Conservation (phyloP, 352 stramenopile species). For the Pythium utonaiense region DNA sequence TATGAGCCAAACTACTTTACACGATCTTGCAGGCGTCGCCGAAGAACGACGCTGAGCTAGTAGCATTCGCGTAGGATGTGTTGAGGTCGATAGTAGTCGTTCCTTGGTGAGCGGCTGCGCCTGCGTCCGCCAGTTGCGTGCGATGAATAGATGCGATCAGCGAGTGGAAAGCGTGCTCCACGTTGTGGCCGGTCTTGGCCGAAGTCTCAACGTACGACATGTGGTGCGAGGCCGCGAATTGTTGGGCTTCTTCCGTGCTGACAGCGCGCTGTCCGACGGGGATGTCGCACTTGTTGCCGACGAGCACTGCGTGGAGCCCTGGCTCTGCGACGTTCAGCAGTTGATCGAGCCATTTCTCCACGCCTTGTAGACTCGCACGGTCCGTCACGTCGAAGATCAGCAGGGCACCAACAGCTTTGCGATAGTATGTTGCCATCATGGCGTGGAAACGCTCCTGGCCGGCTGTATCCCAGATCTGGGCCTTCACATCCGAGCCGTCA, state of each 20-base stretch:
- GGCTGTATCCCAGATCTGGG: constrained; percentile 88
- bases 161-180: constrained; percentile 52
- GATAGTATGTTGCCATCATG: constrained; percentile 90
- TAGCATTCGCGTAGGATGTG: constrained; percentile 7
- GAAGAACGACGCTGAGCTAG: constrained; percentile 29
- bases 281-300: constrained; percentile 78
- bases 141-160: constrained; percentile 58
- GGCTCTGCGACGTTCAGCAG: constrained; percentile 69
- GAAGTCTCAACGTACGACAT: constrained; percentile 83
- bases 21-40: constrained; percentile 40
- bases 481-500: constrained; percentile 68
- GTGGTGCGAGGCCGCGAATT: constrained; percentile 63
- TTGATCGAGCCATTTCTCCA: constrained; percentile 72
- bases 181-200: constrained; percentile 68
- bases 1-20: constrained; percentile 3
- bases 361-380: constrained; percentile 41
- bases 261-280: constrained; percentile 38
- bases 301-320: constrained; percentile 58
- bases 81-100: constrained; percentile 37
- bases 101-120: not conserved
- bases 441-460: constrained; percentile 84
- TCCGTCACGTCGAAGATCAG: constrained; percentile 77
- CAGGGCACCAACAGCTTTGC: constrained; percentile 71
- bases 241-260: constrained; percentile 51
- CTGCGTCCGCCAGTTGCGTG: constrained; percentile 33